Evolutionary conservation across 345 rosid genomes (phyloP), one percentile per base, ranked within the genome.

Genomic region (Noccaea bulbosa): DNA sequence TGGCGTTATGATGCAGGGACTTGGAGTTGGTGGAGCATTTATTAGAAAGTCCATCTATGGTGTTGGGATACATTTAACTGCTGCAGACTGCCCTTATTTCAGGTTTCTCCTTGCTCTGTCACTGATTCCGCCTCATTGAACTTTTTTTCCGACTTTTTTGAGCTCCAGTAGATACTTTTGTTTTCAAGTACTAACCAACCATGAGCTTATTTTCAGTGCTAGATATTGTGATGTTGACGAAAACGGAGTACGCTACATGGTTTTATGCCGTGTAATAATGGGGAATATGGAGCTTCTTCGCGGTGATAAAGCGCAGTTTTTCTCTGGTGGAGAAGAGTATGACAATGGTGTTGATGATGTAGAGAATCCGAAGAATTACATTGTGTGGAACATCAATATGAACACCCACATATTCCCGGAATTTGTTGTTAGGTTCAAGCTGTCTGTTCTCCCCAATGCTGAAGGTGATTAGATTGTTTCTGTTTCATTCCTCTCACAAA

Each of bases 341-440:
- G 99, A 94, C 78, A 92, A 85, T 47, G 99, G 96, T 48, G 96
- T 86, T 0, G 99, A 94, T 74, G 80, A 90, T 77, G 76, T 87
- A 37, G 83, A 81, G 66, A 84, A 81, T 66, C 97, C 99, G 1
- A 79, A 67, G 66, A 73, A 80, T 20, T 87, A 83, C 75, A 49
- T 86, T 16, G 80, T 89, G 50, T 94, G 99, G 99, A 83, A 83
- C 84, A 87, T 84, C 92, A 85, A 94, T 81, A 76, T 87, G 82
- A 85, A 78, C 80, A 81, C 99, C 7, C 98, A 92, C 72, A 77
- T 94, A 52, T 82, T 77, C 75, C 97, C 99, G 0, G 99, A 94
- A 73, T 92, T 77, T 83, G 82, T 89, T 78, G 85, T 94, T 78
- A 92, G 92, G 86, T 94, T 87, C 96, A 94, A 84, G 88, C 75